Evolutionary conservation across 305 asterid species (phyloP).

Genomic region (Fraxinus platypoda): DNA sequence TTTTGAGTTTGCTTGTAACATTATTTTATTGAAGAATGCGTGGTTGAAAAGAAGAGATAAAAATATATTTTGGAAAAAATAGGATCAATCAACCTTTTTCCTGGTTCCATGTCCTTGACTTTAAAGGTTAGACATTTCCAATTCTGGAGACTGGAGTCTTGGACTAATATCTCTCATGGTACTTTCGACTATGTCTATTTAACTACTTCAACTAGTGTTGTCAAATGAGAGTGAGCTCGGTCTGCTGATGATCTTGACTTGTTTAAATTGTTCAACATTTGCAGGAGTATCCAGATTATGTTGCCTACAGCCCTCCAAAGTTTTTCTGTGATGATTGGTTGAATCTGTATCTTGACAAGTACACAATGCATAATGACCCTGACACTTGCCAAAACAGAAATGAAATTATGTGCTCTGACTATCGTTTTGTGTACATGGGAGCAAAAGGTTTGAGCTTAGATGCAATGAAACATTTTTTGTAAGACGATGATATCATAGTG

Average conservation of each 20-base stretch:
- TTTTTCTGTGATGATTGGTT: conserved; percentile 90
- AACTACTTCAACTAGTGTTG: not conserved
- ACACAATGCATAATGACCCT: conserved; percentile 67
- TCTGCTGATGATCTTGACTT: not conserved
- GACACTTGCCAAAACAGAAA: conserved; percentile 45
- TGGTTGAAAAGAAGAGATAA: not conserved
- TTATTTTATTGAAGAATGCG: no score
- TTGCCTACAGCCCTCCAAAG: conserved; percentile 69
- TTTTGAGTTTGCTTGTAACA: not conserved
- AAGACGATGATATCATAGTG: conserved; percentile 19
- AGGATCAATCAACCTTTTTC: conserved; percentile 14
- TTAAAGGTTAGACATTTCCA: conserved; percentile 22
- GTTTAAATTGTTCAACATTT: conserved; percentile 23
- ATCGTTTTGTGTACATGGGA: conserved; percentile 97
- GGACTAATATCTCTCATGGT: conserved; percentile 21
- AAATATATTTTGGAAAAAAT: not conserved
- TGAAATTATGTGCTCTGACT: conserved; percentile 83
- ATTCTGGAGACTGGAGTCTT: conserved; percentile 22
- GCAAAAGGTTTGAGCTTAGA: conserved; percentile 65
- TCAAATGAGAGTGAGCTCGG: conserved; percentile 1
- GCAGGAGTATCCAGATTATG: conserved; percentile 89
- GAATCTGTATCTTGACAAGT: conserved; percentile 84
- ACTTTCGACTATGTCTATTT: conserved; percentile 17
- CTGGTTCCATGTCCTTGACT: conserved; percentile 30
- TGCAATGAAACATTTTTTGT: conserved; percentile 23